phyloP scores from a whole-genome alignment of 306 rosid genomes.

The Gastrolobium bilobum region DNA sequence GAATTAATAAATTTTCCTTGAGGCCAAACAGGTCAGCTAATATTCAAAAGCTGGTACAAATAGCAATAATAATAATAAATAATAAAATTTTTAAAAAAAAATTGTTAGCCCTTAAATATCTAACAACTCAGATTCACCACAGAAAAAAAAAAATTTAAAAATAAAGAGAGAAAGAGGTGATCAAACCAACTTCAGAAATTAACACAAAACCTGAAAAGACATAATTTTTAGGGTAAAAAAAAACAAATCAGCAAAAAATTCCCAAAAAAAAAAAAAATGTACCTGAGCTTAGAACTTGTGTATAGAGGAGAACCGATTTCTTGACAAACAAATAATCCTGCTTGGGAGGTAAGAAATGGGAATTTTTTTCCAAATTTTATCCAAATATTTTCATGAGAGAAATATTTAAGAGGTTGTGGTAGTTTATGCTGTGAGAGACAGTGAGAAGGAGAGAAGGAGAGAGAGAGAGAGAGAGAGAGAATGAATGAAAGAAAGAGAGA shows the following conservation, averaged over 20 bases:
- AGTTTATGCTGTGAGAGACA: constrained; percentile 29
- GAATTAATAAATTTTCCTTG: constrained; percentile 7
- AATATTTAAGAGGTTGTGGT: constrained; percentile 52
- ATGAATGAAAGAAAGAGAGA: constrained; percentile 40
- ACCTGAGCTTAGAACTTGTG: constrained; percentile 39
- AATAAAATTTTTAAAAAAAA: not conserved
- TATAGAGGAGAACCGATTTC: constrained; percentile 29
- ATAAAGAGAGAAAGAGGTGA: not conserved
- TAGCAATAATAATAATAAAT: not conserved
- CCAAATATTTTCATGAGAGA: not conserved
- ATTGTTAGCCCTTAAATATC: constrained; percentile 1
- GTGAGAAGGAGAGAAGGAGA: not conserved
- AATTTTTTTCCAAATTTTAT: not conserved
- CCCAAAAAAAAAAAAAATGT: not conserved
- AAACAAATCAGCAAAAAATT: not conserved
- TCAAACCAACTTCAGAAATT: not conserved
- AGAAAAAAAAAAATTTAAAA: not conserved
- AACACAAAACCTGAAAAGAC: not conserved
- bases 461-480: constrained; percentile 30
- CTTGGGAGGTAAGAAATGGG: constrained; percentile 31
- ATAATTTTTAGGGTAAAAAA: not conserved
- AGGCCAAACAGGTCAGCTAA: not conserved
- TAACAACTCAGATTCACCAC: constrained; percentile 47
- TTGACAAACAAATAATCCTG: not conserved
- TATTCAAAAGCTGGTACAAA: constrained; percentile 18